Evolutionary conservation across 495 filamentous ascomycete genomes (phyloP).

Genomic region (Podospora pseudocomata): DNA sequence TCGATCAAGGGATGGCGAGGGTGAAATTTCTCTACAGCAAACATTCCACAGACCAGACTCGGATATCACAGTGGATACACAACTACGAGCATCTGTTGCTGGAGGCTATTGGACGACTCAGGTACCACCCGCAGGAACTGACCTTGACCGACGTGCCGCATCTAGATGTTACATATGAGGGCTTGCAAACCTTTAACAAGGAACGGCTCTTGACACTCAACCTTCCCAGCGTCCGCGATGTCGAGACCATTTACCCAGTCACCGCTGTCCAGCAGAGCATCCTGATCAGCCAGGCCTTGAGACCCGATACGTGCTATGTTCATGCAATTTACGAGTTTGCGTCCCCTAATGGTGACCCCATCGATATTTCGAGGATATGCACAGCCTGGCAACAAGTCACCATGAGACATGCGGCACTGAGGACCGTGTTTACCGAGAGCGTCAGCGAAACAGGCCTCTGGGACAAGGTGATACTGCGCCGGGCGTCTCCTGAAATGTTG

Average conservation of each 20-base stretch:
- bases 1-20: constrained; percentile 57
- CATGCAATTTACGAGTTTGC: constrained; percentile 60
- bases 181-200: constrained; percentile 49
- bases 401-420: constrained; percentile 37
- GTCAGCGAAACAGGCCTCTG: constrained; percentile 39
- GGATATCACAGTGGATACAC: constrained; percentile 57
- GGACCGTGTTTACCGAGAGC: constrained; percentile 45
- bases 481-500: constrained; percentile 44
- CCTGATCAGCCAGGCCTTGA: constrained; percentile 55
- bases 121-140: constrained; percentile 45
- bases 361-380: constrained; percentile 44
- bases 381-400: constrained; percentile 44
- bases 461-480: constrained; percentile 42
- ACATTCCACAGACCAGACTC: constrained; percentile 54
- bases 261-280: constrained; percentile 67
- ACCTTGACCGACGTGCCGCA: constrained; percentile 63
- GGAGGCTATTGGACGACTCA: constrained; percentile 48
- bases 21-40: constrained; percentile 63
- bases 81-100: constrained; percentile 55
- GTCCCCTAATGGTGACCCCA: constrained; percentile 32
- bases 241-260: constrained; percentile 59
- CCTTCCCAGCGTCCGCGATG: constrained; percentile 39
- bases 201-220: constrained; percentile 49
- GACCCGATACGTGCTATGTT: constrained; percentile 57
- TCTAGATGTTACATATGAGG: constrained; percentile 57